These are phyloP conservation scores for Camelina hispida DNA, from an alignment of 345 rosid species.

Conservation along the genomic window DNA sequence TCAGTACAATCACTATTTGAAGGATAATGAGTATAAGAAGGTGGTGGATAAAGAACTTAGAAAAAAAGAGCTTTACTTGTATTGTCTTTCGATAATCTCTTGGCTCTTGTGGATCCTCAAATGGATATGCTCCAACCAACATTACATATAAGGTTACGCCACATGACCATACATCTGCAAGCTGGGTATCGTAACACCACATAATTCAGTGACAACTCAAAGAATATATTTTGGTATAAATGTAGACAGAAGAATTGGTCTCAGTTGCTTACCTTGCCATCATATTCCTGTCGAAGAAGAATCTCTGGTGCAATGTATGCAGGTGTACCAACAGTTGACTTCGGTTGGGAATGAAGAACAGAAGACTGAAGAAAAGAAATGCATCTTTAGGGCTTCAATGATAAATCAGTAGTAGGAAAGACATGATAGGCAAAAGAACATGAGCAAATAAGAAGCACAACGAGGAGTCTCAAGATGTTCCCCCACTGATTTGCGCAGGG, in stretches of 20 bases:
- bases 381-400: background rate
- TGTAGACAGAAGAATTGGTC: constrained; percentile 17
- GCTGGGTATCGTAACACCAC: constrained; percentile 49
- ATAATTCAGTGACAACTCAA: constrained; percentile 2
- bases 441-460: constrained; percentile 3
- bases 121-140: constrained; percentile 98
- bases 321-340: constrained; percentile 97
- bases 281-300: constrained; percentile 75
- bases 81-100: constrained; percentile 84
- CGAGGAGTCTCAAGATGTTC: background rate
- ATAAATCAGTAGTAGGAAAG: background rate
- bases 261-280: constrained; percentile 75
- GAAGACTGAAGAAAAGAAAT: constrained; percentile 61
- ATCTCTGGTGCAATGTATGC: constrained; percentile 99
- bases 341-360: constrained; percentile 94
- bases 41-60: background rate
- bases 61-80: constrained; percentile 50
- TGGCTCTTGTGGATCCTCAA: constrained; percentile 94
- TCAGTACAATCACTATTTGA: background rate
- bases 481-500: background rate
- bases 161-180: constrained; percentile 98
- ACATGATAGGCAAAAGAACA: constrained; percentile 1
- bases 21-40: background rate
- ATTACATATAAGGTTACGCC: constrained; percentile 92
- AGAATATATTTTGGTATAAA: background rate